Base-by-base conservation (phyloP, 768 basidiomycete genomes). In the Sarcodon aspratus region DNA sequence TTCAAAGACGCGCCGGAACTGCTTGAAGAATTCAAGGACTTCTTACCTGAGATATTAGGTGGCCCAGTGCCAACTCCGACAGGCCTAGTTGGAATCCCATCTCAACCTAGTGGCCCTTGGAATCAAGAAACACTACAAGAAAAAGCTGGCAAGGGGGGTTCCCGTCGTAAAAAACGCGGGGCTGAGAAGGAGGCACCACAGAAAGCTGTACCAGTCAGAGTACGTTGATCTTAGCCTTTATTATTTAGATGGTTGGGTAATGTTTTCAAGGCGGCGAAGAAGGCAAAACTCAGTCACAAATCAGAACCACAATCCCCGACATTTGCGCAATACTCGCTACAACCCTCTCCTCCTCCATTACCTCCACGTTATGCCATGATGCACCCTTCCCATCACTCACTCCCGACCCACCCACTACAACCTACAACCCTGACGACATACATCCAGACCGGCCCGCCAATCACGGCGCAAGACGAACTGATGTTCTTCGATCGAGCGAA, bases 401-500 rank as follows among this genome's bases (percentile, higher is more conserved):
- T 15, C 15, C 7, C 34, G 11, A 15, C 27, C 8, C 48, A 32
- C 3, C 43, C 8, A 21, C 49, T 36, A 5, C 33, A 31, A 10
- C 42, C 15, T 15, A 17, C 46, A 4, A 21, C 48, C 18, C 38
- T 55, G 36, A 33, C 32, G 37, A 37, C 13, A 47, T 57, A 51
- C 49, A 48, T 45, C 56, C 34, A 33, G 50, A 44, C 44, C 52
- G 34, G 35, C 54, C 48, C 42, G 35, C 9, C 45, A 33, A 49
- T 45, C 52, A 49, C 66, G 18, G 59, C 78, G 1, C 73, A 77
- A 9, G 86, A 90, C 52, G 92, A 96, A 59, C 75, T 93, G 33
- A 69, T 85, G 10, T 98, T 98, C 73, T 98, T 98, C 60, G 96
- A 98, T 60, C 80, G 88, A 37, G 88, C 92, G 54, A 95, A 87